phyloP scores from a whole-genome alignment of 139 green algal species.

The Nannochloris sp. region DNA sequence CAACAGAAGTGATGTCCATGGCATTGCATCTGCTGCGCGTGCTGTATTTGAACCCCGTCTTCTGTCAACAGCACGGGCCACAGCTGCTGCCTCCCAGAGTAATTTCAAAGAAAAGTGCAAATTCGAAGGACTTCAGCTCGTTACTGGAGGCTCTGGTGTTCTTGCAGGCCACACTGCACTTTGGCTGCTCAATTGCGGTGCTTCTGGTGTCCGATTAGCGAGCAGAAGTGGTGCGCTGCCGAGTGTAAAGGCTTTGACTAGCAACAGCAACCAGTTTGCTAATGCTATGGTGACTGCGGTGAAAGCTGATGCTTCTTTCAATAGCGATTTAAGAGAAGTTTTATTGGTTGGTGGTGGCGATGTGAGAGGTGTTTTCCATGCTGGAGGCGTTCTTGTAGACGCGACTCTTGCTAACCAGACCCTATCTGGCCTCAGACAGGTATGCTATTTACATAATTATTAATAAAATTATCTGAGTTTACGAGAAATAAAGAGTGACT shows the following conservation, averaged over 20 bases:
- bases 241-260: neutral
- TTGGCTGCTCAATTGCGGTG: conserved; percentile 21
- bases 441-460: conserved; percentile 44
- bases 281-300: neutral
- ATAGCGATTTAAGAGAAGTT: neutral
- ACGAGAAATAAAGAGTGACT: conserved; percentile 4
- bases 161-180: conserved; percentile 4
- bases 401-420: conserved; percentile 55
- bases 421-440: conserved; percentile 19
- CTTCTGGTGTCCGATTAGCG: neutral
- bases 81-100: neutral
- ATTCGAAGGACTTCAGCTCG: neutral
- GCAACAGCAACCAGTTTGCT: neutral
- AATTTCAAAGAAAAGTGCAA: neutral
- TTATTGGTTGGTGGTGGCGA: neutral
- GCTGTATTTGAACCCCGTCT: conserved; percentile 4
- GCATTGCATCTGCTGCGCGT: neutral
- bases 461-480: neutral
- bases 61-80: neutral
- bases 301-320: conserved; percentile 1
- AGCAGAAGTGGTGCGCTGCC: conserved; percentile 12
- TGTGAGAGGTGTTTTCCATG: conserved; percentile 32
- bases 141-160: conserved; percentile 23
- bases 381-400: conserved; percentile 63
- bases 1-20: conserved; percentile 12